Conservation (phyloP, 768 basidiomycete species). For the Lactarius vividus region DNA sequence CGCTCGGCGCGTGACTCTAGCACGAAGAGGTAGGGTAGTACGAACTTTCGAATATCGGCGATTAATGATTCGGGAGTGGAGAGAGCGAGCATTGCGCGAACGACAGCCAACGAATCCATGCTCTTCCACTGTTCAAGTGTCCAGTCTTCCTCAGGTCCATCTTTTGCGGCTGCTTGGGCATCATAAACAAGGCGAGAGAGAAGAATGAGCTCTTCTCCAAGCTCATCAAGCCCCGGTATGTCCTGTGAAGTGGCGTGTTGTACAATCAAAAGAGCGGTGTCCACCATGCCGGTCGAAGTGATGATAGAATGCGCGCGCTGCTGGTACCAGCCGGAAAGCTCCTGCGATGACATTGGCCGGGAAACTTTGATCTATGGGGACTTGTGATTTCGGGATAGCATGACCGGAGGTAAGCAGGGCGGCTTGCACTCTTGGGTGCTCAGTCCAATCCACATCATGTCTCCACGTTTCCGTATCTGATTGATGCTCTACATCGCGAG, state of each 20-base stretch:
- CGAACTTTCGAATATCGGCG: constrained; percentile 67
- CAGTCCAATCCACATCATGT: constrained; percentile 55
- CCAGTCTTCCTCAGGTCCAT: constrained; percentile 59
- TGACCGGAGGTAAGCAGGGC: constrained; percentile 38
- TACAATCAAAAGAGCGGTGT: constrained; percentile 71
- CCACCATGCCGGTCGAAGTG: constrained; percentile 66
- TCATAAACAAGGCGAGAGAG: constrained; percentile 89
- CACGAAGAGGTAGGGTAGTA: constrained; percentile 91
- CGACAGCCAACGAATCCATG: constrained; percentile 61
- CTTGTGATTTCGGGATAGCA: neutral
- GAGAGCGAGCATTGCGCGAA: constrained; percentile 72
- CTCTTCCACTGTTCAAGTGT: constrained; percentile 69
- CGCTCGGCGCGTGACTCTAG: constrained; percentile 88
- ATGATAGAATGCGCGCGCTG: constrained; percentile 61
- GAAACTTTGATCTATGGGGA: constrained; percentile 19
- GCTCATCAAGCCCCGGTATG: constrained; percentile 71
- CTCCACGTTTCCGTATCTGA: constrained; percentile 46
- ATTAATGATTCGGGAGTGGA: constrained; percentile 67
- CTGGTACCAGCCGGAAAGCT: constrained; percentile 75
- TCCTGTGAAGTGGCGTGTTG: constrained; percentile 86
- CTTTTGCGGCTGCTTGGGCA: constrained; percentile 47
- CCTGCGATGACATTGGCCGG: constrained; percentile 43
- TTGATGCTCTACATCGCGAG: constrained; percentile 44
- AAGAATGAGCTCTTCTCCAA: constrained; percentile 90
- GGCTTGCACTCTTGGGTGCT: constrained; percentile 43